Base-by-base conservation (phyloP, 1,284 basidiomycete genomes). In the Moniliophthora roreri region DNA sequence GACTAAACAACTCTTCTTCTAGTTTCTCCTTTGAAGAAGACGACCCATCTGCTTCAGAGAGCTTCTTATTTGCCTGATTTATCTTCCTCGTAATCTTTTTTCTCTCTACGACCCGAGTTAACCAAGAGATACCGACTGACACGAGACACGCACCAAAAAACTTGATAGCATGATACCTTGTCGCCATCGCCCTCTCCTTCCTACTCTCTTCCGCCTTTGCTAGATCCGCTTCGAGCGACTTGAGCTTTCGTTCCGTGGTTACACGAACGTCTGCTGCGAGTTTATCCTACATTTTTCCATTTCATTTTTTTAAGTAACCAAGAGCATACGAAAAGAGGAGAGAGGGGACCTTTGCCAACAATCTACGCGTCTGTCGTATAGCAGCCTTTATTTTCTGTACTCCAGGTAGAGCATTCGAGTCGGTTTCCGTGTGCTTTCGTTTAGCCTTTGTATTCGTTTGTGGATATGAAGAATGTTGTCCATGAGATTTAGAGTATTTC, bases 121-220 rank as follows among this genome's bases (percentile, higher is more conserved):
- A 28, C 34, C 21, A 23, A 28, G 10, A 15, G 13, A 28, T 36
- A 39, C 8, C 6, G 15, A 18, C 44, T 11, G 8, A 39, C 32
- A 34, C 24, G 6, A 42, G 28, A 47, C 32, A 73, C 84, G 58
- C 58, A 91, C 91, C 92, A 59, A 95, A 95, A 72, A 95, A 95
- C 69, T 93, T 95, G 63, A 93, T 75, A 70, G 84, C 91, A 63
- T 93, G 93, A 68, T 95, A 95, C 58, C 80, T 81, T 40, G 79
- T 70, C 0, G 91, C 88, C 60, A 91, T 75, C 45, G 81, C 73
- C 46, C 85, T 81, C 68, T 94, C 93, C 63, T 89, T 88, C 11
- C 75, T 73, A 50, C 74, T 71, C 53, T 62, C 63, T 66, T 85
- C 78, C 0, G 85, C 85, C 57, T 75, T 78, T 24, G 79, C 80